Conservation (phyloP, 2,329 filamentous ascomycete species). For the Penicillium sp. region DNA sequence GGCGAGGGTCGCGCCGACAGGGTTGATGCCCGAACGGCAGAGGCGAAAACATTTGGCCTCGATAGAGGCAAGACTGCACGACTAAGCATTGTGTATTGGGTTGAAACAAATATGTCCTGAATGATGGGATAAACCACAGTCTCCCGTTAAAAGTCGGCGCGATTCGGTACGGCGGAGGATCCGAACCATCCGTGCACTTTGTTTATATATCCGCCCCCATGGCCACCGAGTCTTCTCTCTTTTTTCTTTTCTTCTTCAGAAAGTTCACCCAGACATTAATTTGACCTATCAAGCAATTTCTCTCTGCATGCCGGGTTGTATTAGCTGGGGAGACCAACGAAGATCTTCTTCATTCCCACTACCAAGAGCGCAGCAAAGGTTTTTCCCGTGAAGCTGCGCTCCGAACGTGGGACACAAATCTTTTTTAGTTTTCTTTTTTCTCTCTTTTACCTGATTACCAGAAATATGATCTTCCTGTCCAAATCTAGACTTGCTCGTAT, state of each 20-base stretch:
- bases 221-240: constrained; percentile 27
- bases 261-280: constrained; percentile 58
- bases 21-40: constrained; percentile 35
- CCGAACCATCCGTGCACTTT: constrained; percentile 26
- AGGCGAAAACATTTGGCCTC: constrained; percentile 42
- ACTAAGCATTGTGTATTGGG: constrained; percentile 42
- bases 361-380: constrained; percentile 51
- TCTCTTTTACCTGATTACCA: constrained; percentile 9
- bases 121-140: constrained; percentile 14
- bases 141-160: constrained; percentile 33
- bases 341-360: constrained; percentile 41
- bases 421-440: constrained; percentile 12
- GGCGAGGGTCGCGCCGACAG: constrained; percentile 35
- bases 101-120: constrained; percentile 5
- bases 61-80: constrained; percentile 46
- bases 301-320: constrained; percentile 59
- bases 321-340: constrained; percentile 51
- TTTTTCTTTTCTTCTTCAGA: constrained; percentile 49
- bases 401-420: constrained; percentile 49
- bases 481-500: constrained; percentile 17
- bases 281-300: constrained; percentile 54
- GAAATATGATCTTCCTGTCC: constrained; percentile 21
- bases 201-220: constrained; percentile 5
- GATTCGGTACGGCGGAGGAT: constrained; percentile 22
- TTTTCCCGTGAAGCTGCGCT: constrained; percentile 46